A percentile compares a stretch with the other conserved stretches of the same genome.
Evolutionary conservation across 2,329 filamentous ascomycete genomes (phyloP).

Genomic region (Penicillium griseofulvum): DNA sequence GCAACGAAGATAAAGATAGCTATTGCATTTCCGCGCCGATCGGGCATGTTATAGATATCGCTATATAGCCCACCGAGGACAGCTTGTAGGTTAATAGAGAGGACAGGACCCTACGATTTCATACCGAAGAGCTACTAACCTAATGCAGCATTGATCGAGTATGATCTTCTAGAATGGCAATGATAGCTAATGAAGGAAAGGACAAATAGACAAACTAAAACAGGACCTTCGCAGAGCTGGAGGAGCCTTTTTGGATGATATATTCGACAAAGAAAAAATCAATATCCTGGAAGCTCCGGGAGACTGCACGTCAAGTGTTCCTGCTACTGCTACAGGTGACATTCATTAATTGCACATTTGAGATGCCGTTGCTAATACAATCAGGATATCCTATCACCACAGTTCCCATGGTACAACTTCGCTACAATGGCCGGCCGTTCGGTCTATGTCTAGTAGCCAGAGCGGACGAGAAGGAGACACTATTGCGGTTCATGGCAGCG

Average conservation of each 20-base stretch:
- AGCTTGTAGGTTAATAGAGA: too few relatives aligned
- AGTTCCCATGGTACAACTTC: conserved; percentile 23
- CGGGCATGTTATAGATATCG: too few relatives aligned
- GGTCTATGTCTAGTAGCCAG: conserved; percentile 27
- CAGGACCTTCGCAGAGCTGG: not conserved
- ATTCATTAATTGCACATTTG: not conserved
- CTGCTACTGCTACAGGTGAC: conserved; percentile 20
- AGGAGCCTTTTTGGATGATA: not conserved
- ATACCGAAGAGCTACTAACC: too few relatives aligned
- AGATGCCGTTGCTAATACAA: not conserved
- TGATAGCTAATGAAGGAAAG: not conserved
- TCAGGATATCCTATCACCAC: conserved; percentile 28
- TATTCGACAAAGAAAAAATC: not conserved
- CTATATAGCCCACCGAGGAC: too few relatives aligned
- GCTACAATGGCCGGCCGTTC: conserved; percentile 26
- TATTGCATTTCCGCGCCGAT: too few relatives aligned
- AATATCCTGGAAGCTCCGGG: conserved; percentile 9
- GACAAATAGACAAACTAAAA: not conserved
- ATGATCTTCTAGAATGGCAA: not conserved
- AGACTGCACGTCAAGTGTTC: conserved; percentile 7
- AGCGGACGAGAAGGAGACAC: conserved; percentile 14
- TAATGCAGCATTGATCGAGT: too few relatives aligned
- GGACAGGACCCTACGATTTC: too few relatives aligned
- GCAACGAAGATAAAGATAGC: too few relatives aligned
- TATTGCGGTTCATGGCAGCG: conserved; percentile 24